A percentile compares a stretch with the other conserved stretches of the same genome.
Conservation (phyloP, 228 moss, liverwort and hornwort species). For the Sphagnum fallax region DNA sequence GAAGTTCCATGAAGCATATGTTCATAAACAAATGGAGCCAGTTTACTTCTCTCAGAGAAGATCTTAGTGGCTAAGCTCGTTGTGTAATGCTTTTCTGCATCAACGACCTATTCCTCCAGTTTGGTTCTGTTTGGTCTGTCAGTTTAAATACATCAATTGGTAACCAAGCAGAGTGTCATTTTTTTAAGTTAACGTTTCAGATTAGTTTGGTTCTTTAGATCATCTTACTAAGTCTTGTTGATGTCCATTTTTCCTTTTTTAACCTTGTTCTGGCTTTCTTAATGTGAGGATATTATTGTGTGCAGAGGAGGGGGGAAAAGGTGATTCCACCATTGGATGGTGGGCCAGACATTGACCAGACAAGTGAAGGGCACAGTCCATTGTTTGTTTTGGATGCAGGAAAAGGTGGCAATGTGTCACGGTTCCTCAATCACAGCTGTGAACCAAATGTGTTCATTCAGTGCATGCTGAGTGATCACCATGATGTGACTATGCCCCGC, state of each 20-base stretch:
- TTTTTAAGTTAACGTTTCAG: too few species aligned
- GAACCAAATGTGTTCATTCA: constrained; percentile 66
- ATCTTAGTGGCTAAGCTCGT: too few species aligned
- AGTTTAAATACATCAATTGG: not conserved
- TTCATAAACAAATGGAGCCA: too few species aligned
- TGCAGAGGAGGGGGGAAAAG: constrained; percentile 55
- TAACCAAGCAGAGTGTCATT: not conserved
- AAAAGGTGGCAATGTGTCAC: constrained; percentile 47
- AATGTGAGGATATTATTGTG: too few species aligned
- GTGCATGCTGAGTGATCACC: constrained; percentile 51
- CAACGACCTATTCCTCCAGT: too few species aligned
- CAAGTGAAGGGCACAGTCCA: constrained; percentile 10
- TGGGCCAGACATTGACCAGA: constrained; percentile 5
- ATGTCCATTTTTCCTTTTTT: not conserved
- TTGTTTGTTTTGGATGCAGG: constrained; percentile 54
- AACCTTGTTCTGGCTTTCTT: not conserved
- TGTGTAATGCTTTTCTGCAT: too few species aligned
- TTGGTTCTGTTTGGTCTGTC: too few species aligned
- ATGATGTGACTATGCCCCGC: constrained; percentile 39
- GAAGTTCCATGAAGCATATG: too few species aligned
- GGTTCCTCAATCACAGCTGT: constrained; percentile 66
- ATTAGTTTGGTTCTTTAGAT: too few species aligned
- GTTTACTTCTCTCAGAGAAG: too few species aligned
- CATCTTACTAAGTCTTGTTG: too few species aligned
- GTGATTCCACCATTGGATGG: constrained; percentile 21